Evolutionary conservation across 805 yeast genomes (phyloP), one percentile per base, ranked within the genome.

Genomic region (Ogataea nakhonphanomensis): DNA sequence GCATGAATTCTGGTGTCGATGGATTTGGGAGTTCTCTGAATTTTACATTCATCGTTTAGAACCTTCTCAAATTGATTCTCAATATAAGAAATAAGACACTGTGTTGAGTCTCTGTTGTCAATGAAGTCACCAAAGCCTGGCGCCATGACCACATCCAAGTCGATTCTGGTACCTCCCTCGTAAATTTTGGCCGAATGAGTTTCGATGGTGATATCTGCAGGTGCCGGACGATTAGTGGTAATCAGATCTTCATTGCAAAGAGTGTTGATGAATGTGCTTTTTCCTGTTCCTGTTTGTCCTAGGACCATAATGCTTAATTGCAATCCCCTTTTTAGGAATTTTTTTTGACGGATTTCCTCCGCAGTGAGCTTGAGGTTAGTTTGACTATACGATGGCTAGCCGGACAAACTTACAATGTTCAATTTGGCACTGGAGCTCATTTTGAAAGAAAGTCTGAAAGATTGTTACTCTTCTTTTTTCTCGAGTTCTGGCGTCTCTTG

Each of bases 1-100:
- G 83, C 86, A 66, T 91, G 96, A 33, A 90, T 81, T 33, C 96
- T 70, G 46, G 73, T 64, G 57, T 91, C 98, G 13, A 57, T 58
- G 38, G 69, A 70, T 17, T 50, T 46, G 2, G 54, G 50, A 10
- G 62, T 66, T 65, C 61, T 51, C 45, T 50, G 88, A 69, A 56
- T 73, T 58, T 39, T 86, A 81, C 66, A 81, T 80, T 64, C 85
- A 83, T 58, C 84, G 81, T 65, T 85, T 85, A 52, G 74, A 71
- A 77, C 74, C 71, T 65, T 65, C 72, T 43, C 81, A 60, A 84
- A 83, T 61, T 86, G 91, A 42, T 76, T 80, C 55, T 91, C 96
- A 44, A 91, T 72, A 55, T 74, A 86, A 43, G 80, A 76, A 10
- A 76, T 71, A 30, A 87, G 64, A 12, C 79, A 78, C 26, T 63